Percentiles rank a stretch among this genome's conserved stretches.
These are phyloP conservation scores for Kwoniella dejecticola DNA, from an alignment of 768 basidiomycete genomes.

Conservation along the genomic window DNA sequence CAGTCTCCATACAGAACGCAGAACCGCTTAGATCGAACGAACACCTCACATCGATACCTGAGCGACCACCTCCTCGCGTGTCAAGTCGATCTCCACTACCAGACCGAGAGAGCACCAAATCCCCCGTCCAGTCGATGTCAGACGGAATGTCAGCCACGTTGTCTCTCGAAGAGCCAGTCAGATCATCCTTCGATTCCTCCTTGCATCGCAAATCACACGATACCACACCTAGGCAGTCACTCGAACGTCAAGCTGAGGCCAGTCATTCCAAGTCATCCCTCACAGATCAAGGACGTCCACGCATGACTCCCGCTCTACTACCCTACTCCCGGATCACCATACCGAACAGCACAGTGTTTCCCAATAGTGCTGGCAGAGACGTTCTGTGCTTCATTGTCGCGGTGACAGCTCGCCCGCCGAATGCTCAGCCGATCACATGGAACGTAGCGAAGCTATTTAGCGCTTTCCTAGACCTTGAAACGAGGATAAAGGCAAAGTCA, in stretches of 20 bases:
- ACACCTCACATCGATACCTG: slow-evolving; percentile 6
- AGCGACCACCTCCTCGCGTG: slow-evolving; percentile 12
- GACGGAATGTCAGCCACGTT: slow-evolving; percentile 2
- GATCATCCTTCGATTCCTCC: slow-evolving; percentile 18
- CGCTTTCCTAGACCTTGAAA: slow-evolving; percentile 86
- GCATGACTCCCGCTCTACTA: slow-evolving; percentile 62
- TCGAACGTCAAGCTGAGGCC: slow-evolving; percentile 13
- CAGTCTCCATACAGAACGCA: slow-evolving; percentile 13
- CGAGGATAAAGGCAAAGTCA: slow-evolving; percentile 64
- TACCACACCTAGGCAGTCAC: slow-evolving; percentile 24
- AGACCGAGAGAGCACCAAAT: slow-evolving; percentile 14
- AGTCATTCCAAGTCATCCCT: neutral
- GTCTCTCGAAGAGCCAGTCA: slow-evolving; percentile 11
- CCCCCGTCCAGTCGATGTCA: slow-evolving; percentile 12
- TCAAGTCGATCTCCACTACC: slow-evolving; percentile 13
- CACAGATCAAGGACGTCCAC: slow-evolving; percentile 3
- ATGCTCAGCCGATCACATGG: slow-evolving; percentile 61
- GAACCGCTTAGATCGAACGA: neutral
- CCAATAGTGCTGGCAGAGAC: slow-evolving; percentile 89
- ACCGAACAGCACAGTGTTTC: slow-evolving; percentile 76
- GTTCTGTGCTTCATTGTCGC: slow-evolving; percentile 82
- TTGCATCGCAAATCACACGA: slow-evolving; percentile 15
- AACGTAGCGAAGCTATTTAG: slow-evolving; percentile 91
- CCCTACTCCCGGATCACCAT: slow-evolving; percentile 71
- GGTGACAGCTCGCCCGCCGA: slow-evolving; percentile 58